These are phyloP conservation scores for Afroboletus lepidellus DNA, from an alignment of 1,284 basidiomycete species.

Conservation along the genomic window DNA sequence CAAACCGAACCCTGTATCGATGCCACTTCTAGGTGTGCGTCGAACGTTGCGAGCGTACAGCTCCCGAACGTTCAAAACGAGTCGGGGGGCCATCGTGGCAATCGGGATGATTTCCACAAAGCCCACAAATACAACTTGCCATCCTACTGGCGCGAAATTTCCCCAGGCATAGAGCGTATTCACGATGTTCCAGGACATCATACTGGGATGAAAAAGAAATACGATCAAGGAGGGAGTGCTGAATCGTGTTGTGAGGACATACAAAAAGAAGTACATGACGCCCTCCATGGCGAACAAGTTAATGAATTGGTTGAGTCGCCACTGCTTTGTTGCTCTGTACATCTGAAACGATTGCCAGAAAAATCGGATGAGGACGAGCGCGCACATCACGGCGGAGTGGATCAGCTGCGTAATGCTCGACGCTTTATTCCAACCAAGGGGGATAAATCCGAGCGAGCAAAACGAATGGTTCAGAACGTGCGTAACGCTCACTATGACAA, in stretches of 20 bases:
- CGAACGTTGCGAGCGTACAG: conserved; percentile 1
- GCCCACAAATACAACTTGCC: not conserved
- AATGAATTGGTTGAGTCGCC: conserved; percentile 6
- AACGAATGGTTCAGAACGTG: not conserved
- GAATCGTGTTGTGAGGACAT: not conserved
- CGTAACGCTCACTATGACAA: not conserved
- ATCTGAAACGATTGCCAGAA: not conserved
- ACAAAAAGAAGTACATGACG: conserved; percentile 17
- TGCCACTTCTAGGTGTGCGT: not conserved
- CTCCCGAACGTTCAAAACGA: conserved; percentile 8
- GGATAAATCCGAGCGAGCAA: not conserved
- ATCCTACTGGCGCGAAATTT: not conserved
- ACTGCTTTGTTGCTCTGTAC: conserved; percentile 11
- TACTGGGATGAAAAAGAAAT: conserved; percentile 1
- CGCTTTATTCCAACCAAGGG: not conserved
- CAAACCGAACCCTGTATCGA: conserved; percentile 9
- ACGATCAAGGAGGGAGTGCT: not conserved
- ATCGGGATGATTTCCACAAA: not conserved
- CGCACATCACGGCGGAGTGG: conserved; percentile 5
- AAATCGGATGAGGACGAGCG: conserved; percentile 7
- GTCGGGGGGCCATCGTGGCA: conserved; percentile 6
- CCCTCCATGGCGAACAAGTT: conserved; percentile 11
- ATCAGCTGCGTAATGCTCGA: conserved; percentile 2
- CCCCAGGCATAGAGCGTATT: not conserved
- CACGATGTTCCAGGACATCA: conserved; percentile 5